Base-by-base conservation (phyloP, 306 rosid species). In the Psophocarpus tetragonolobus region DNA sequence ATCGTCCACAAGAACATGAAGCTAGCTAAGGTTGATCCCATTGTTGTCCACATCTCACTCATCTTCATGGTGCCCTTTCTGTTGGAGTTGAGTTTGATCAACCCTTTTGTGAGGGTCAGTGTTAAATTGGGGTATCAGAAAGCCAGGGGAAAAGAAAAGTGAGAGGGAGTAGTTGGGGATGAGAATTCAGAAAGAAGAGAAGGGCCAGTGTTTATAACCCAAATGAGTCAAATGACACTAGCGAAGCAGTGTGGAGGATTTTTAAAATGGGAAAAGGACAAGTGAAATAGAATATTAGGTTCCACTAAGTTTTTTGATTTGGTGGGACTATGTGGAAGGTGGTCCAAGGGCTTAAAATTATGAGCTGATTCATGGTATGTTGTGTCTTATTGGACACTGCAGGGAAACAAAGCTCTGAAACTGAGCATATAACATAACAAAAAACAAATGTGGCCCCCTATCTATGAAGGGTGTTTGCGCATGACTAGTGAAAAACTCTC, bases 1-100 rank as follows among this genome's bases (percentile, higher is more conserved):
- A 94, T 86, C n/a, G 98, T 97, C 90, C 90, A 90, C 39, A 87
- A 6, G 62, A 94, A 94, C 98, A 94, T 91, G 83, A 88, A 90
- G 80, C 90, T 90, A 0, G 98, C 97, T 57, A 94, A 20, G 72
- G 89, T 86, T 48, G 98, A 90, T 8, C 98, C 98, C 88, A 87
- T 82, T 33, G 89, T 88, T 50, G 96, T 61, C 92, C 91, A 91
- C 90, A 84, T 83, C 87, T 90, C 93, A 0, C 64, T 50, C 91
- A 88, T 87, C 80, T 86, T 92, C 10, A 86, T 60, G 23, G 8
- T 0, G 86, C 76, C 44, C 78, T 56, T 14, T 41, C 23, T 64
- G 58, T 71, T 24, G 56, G 78, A 51, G 33, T 23, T 74, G 53
- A 35, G 14, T 48, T 21, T 53, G 64, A 57, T 57, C 3, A 57